Percentiles rank a stretch among this genome's conserved stretches.
These are phyloP conservation scores for Fagopyrum tataricum DNA, from an alignment of 148 eudicot genomes.

Conservation along the genomic window DNA sequence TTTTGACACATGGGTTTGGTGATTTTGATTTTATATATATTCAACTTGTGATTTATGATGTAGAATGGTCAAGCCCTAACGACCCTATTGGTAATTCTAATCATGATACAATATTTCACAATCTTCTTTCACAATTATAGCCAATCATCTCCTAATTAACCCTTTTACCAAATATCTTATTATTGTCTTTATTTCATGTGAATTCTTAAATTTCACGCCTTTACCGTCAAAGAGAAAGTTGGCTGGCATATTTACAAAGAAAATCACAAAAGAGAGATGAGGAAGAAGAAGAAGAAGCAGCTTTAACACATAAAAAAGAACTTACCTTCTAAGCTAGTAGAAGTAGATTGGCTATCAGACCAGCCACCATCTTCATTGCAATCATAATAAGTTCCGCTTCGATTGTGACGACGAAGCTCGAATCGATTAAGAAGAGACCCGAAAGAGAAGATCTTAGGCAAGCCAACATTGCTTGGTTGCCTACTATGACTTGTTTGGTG, in stretches of 20 bases:
- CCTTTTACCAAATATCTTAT: neutral
- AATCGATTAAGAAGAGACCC: constrained; percentile 5
- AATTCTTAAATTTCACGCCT: neutral
- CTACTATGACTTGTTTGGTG: constrained; percentile 9
- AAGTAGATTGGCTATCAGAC: constrained; percentile 3
- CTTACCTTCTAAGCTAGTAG: constrained; percentile 13
- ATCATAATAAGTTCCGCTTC: neutral
- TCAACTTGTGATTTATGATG: no score
- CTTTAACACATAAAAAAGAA: neutral
- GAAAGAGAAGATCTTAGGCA: constrained; percentile 10
- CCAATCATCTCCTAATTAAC: neutral
- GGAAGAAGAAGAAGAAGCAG: neutral
- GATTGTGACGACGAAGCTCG: neutral
- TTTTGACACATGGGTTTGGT: neutral
- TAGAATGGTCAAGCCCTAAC: no score
- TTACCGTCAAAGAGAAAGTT: neutral
- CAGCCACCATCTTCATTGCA: neutral
- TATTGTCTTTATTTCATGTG: neutral
- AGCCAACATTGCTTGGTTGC: neutral
- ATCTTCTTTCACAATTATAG: neutral
- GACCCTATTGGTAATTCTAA: no score
- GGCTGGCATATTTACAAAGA: neutral
- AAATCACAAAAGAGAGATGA: neutral
- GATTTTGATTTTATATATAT: no score
- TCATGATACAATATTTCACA: neutral